Base-by-base conservation (phyloP, 2,329 filamentous ascomycete genomes). In the Colletotrichum australisinense region DNA sequence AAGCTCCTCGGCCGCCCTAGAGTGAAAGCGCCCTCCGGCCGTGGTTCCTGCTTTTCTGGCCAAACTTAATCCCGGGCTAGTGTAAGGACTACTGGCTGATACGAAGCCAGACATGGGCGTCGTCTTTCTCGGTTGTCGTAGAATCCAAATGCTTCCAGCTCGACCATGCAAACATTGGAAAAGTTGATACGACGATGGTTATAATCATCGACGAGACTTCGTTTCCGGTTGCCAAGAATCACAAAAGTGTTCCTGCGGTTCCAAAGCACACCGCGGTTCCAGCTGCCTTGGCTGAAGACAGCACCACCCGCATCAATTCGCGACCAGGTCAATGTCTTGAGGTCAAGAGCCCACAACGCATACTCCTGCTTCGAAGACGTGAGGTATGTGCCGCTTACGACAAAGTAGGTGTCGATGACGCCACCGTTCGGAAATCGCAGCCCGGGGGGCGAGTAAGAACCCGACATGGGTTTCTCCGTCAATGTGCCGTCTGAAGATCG, bases 301-400 rank as follows among this genome's bases (percentile, higher is more conserved):
- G 92, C 95, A 9, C 94, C 95, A 28, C 95, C 96, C 0, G 95
- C 97, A 83, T 99, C 97, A 76, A 99, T 98, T 9, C 96, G 93
- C 68, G 93, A 95, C 97, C 97, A 99, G 0, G 93, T 97, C 67
- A 99, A 85, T 0, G 93, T 97, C 72, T 93, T 91, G 69, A 99
- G 84, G 79, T 99, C 95, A 60, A 99, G 85, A 2, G 97, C 96
- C 97, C 97, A 99, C 1, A 99, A 87, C 0, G 97, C 96, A 83
- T 98, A 99, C 81, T 99, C 97, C 80, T 98, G 96, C 83, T 98
- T 98, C 1, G 96, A 98, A 1, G 96, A 98, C 0, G 97, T 99
- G 71, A 99, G 88, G 80, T 98, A 98, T 0, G 97, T 99, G 32
- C 97, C 97, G 80, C 95, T 98, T 26, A 99, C 96, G 56, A 99